Evolutionary conservation across 2,329 filamentous ascomycete genomes (phyloP), one percentile per base, ranked within the genome.

Genomic region (Pyricularia sp.): DNA sequence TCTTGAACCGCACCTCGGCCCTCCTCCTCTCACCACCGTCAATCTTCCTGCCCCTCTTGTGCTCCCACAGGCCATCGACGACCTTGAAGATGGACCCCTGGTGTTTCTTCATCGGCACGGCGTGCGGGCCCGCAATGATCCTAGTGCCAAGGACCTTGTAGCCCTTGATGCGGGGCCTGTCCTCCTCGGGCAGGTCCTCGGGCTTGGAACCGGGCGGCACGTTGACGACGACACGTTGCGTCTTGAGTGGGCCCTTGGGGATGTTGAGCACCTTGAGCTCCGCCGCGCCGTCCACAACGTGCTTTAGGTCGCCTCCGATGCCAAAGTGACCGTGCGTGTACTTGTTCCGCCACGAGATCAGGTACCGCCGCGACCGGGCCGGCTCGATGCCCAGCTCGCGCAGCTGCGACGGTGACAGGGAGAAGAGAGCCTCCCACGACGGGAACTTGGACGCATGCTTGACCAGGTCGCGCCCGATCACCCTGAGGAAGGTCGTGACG

Each of bases 1-100:
- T 88, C 87, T 96, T 96, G 71, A 93, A 91, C 71, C 90, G 83
- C 64, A 97, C 87, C 78, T 96, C 88, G 19, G 89, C 90, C 75
- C 84, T 87, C 76, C 94, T 85, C 75, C 94, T 87, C 82, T 99
- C 94, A 81, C 94, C 94, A 73, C 94, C 94, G 77, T 97, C 93
- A 69, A 99, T 88, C 87, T 97, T 97, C 72, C 86, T 86, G 31
- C 94, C 93, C 71, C 88, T 84, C 74, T 84, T 88, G 71, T 92
- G 82, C 79, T 97, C 93, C 94, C 93, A 97, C 80, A 97, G 88
- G 10, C 93, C 92, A 75, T 97, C 93, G 65, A 87, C 85, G 26
- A 90, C 82, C 68, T 82, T 81, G 69, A 97, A 81, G 63, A 82
- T 80, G 12, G 88, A 90, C 9, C 85, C 86, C 55, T 79, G 78